Evolutionary conservation across 768 basidiomycete genomes (phyloP).

Genomic region (Coprinopsis sp.): DNA sequence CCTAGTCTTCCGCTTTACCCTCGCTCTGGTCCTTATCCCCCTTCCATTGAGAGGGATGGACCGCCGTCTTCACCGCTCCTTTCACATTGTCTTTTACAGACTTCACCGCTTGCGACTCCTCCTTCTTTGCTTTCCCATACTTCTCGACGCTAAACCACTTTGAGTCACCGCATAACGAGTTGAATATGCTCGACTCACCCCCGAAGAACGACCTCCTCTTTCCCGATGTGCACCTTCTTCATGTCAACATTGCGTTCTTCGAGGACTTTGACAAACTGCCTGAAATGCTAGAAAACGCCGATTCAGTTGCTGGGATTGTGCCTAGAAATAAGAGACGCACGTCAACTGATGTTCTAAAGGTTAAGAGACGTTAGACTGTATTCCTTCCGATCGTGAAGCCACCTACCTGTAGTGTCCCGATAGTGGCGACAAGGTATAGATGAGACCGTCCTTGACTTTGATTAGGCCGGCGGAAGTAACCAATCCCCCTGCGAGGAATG

Average conservation of each 20-base stretch:
- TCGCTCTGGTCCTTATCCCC: slow-evolving; percentile 28
- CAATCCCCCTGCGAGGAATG: slow-evolving; percentile 51
- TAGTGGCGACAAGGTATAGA: slow-evolving; percentile 57
- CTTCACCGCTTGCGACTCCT: slow-evolving; percentile 25
- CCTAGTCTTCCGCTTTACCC: not conserved
- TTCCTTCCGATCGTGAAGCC: no score
- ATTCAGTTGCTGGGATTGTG: not conserved
- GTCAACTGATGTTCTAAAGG: slow-evolving; percentile 46
- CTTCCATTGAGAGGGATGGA: slow-evolving; percentile 24
- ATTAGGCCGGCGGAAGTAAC: slow-evolving; percentile 66
- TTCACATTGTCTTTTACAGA: slow-evolving; percentile 30
- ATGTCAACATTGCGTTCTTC: slow-evolving; percentile 53
- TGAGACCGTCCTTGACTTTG: slow-evolving; percentile 55
- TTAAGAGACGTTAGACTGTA: no score
- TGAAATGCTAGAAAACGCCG: slow-evolving; percentile 44
- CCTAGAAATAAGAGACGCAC: slow-evolving; percentile 22
- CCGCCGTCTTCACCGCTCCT: slow-evolving; percentile 22
- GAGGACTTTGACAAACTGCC: slow-evolving; percentile 48
- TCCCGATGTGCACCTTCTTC: slow-evolving; percentile 53
- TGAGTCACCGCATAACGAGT: not conserved
- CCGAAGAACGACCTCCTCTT: slow-evolving; percentile 56
- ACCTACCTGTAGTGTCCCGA: slow-evolving; percentile 60
- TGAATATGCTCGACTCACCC: slow-evolving; percentile 30
- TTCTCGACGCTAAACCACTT: slow-evolving; percentile 39
- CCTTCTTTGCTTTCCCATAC: slow-evolving; percentile 39